phyloP scores from a whole-genome alignment of 164 flowering plant species.

The Annona squamosa region DNA sequence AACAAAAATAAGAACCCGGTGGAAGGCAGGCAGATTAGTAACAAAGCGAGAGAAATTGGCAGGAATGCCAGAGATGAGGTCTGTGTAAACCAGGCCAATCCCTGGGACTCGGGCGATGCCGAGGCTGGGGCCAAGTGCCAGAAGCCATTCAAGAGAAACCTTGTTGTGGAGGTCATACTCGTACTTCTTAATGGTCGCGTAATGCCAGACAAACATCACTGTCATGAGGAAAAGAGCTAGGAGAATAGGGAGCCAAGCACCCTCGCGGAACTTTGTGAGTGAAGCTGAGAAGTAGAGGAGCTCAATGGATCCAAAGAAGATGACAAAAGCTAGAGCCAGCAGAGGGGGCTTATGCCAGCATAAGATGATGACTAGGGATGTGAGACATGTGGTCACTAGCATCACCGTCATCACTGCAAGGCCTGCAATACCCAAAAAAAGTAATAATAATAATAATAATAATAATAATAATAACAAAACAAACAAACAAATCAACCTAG shows the following conservation, averaged over 20 bases:
- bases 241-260: constrained; percentile 98
- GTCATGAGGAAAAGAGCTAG: constrained; percentile 79
- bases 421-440: constrained; percentile 39
- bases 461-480: not conserved
- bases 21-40: constrained; percentile 93
- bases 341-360: constrained; percentile 90
- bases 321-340: constrained; percentile 64
- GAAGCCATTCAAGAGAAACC: constrained; percentile 90
- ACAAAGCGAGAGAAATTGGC: constrained; percentile 92
- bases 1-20: constrained; percentile 67
- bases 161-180: constrained; percentile 94
- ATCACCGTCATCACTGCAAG: constrained; percentile 91
- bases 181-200: constrained; percentile 79
- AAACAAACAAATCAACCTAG: too few species aligned
- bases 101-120: constrained; percentile 92
- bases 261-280: constrained; percentile 73
- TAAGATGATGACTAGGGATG: constrained; percentile 71
- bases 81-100: constrained; percentile 76
- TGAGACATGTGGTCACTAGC: constrained; percentile 88
- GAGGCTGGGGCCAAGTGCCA: constrained; percentile 79
- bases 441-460: not conserved
- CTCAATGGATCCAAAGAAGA: constrained; percentile 82
- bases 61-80: constrained; percentile 81
- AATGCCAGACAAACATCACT: constrained; percentile 90
- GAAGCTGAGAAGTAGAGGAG: constrained; percentile 88